These are phyloP conservation scores for Microsporum audouinii DNA, from an alignment of 2,329 filamentous ascomycete genomes.

Conservation along the genomic window DNA sequence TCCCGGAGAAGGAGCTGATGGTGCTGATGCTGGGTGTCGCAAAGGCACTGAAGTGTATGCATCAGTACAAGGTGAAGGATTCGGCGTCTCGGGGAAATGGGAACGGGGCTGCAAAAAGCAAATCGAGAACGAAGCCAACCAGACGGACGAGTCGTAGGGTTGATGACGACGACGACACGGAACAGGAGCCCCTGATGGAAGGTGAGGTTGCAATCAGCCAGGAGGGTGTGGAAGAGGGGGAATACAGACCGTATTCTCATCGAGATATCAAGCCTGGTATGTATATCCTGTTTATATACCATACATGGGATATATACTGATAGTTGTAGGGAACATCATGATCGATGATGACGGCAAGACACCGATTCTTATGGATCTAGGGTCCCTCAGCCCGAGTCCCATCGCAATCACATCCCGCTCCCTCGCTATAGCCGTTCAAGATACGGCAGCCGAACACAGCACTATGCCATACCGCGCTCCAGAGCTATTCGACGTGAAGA, in stretches of 20 bases:
- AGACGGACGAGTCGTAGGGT: conserved; percentile 35
- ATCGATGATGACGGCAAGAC: conserved; percentile 80
- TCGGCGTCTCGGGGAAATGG: conserved; percentile 31
- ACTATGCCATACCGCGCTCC: conserved; percentile 98
- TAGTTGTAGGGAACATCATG: conserved; percentile 75
- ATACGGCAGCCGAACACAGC: conserved; percentile 87
- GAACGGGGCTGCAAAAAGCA: conserved; percentile 22
- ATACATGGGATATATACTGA: background rate
- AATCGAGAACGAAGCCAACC: conserved; percentile 28
- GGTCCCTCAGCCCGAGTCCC: conserved; percentile 76
- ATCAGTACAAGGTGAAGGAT: conserved; percentile 63
- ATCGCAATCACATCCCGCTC: conserved; percentile 83
- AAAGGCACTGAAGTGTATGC: conserved; percentile 77
- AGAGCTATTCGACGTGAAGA: conserved; percentile 96
- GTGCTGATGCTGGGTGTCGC: conserved; percentile 84
- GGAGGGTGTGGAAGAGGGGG: conserved; percentile 56
- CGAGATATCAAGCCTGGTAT: conserved; percentile 92
- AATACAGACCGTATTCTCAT: conserved; percentile 74
- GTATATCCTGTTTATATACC: conserved; percentile 17
- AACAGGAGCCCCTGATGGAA: conserved; percentile 75
- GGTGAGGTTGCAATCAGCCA: conserved; percentile 58
- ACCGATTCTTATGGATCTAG: conserved; percentile 95
- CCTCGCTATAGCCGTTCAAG: conserved; percentile 81
- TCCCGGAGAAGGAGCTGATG: conserved; percentile 83
- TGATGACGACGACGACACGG: conserved; percentile 55